These are phyloP conservation scores for Cucurbita ficifolia DNA, from an alignment of 306 rosid species.

Conservation along the genomic window DNA sequence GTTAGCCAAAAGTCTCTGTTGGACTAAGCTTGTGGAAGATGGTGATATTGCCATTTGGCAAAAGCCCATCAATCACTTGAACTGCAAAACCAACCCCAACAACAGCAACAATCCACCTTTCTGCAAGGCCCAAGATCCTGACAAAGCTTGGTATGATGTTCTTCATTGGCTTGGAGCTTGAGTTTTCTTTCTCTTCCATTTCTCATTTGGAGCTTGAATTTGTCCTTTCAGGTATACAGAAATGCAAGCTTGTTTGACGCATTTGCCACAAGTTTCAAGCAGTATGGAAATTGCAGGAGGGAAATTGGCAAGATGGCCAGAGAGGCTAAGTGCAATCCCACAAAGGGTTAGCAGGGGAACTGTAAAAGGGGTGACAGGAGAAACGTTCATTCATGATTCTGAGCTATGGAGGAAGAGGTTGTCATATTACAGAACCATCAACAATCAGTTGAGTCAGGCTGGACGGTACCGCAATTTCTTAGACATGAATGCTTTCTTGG, in stretches of 20 bases:
- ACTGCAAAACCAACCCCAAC: constrained; percentile 30
- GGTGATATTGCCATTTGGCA: constrained; percentile 75
- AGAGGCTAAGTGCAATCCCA: constrained; percentile 40
- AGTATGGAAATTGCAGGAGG: constrained; percentile 55
- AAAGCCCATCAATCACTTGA: constrained; percentile 47
- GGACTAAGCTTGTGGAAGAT: constrained; percentile 48
- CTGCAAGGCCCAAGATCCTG: constrained; percentile 35
- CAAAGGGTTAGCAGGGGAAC: constrained; percentile 54
- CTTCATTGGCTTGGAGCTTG: neutral
- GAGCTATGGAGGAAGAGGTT: constrained; percentile 53
- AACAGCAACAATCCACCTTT: constrained; percentile 19
- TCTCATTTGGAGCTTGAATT: neutral
- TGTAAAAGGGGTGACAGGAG: constrained; percentile 30
- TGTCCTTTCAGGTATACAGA: constrained; percentile 42
- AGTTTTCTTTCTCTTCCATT: neutral
- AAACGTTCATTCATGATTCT: constrained; percentile 30
- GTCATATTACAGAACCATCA: constrained; percentile 37
- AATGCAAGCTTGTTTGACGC: constrained; percentile 58
- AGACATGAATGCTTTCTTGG: constrained; percentile 75
- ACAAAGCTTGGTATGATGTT: constrained; percentile 44
- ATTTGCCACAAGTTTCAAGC: constrained; percentile 45
- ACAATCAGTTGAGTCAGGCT: constrained; percentile 32
- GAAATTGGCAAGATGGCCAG: constrained; percentile 48
- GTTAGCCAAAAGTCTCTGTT: constrained; percentile 58
- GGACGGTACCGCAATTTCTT: constrained; percentile 64